These are phyloP conservation scores for Tanozyma kutaoensis DNA, from an alignment of 805 yeast species.

Conservation along the genomic window DNA sequence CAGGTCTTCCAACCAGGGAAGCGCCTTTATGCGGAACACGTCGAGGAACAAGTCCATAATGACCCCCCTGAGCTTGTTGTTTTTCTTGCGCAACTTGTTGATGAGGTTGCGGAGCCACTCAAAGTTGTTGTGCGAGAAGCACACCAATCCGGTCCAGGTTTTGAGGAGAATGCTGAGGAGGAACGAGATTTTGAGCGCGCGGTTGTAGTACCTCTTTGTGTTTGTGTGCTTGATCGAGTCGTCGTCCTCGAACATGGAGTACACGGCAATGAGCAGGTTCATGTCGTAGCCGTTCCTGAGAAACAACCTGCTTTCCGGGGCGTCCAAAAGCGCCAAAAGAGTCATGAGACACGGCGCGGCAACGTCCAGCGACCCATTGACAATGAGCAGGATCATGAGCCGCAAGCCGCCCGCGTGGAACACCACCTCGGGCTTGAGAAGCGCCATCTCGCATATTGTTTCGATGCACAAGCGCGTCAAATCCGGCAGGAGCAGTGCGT, in stretches of 20 bases:
- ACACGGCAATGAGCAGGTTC: slow-evolving; percentile 50
- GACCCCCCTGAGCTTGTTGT: slow-evolving; percentile 41
- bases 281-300: slow-evolving; percentile 53
- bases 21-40: slow-evolving; percentile 42
- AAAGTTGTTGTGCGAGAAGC: slow-evolving; percentile 45
- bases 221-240: slow-evolving; percentile 2
- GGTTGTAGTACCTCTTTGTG: slow-evolving; percentile 9
- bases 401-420: slow-evolving; percentile 42
- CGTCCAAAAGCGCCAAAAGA: slow-evolving; percentile 42
- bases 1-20: slow-evolving; percentile 33
- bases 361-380: slow-evolving; percentile 8
- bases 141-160: slow-evolving; percentile 64
- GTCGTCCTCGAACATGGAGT: slow-evolving; percentile 42
- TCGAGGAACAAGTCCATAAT: slow-evolving; percentile 64
- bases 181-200: slow-evolving; percentile 45
- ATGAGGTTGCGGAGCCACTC: slow-evolving; percentile 44
- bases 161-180: slow-evolving; percentile 51
- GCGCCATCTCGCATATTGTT: slow-evolving; percentile 22
- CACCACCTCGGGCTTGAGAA: slow-evolving; percentile 27
- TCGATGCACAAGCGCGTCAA: slow-evolving; percentile 34
- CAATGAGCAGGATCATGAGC: slow-evolving; percentile 26
- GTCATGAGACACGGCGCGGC: slow-evolving; percentile 22
- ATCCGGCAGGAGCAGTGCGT: slow-evolving; percentile 6
- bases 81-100: slow-evolving; percentile 46
- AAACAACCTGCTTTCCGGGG: slow-evolving; percentile 36